Percentiles rank a stretch among this genome's conserved stretches.
These are phyloP conservation scores for Pugionium dolabratum DNA, from an alignment of 345 rosid species.

Conservation along the genomic window DNA sequence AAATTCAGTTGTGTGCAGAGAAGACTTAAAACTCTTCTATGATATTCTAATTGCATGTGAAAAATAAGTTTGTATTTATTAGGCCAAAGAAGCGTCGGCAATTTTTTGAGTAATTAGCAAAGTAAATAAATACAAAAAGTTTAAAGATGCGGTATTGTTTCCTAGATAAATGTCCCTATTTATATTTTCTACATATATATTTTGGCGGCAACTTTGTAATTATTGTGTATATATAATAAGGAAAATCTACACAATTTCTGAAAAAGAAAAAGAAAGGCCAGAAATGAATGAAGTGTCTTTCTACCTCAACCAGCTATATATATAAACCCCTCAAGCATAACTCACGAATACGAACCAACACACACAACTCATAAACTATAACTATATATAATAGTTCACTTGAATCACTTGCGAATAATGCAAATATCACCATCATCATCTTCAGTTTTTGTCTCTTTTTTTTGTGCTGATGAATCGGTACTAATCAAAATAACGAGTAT, in stretches of 20 bases:
- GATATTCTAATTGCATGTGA: background rate
- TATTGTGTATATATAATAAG: background rate
- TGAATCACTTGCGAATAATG: conserved; percentile 36
- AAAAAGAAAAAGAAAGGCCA: conserved; percentile 24
- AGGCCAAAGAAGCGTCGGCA: conserved; percentile 23
- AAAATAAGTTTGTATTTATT: conserved; percentile 14
- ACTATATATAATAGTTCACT: background rate
- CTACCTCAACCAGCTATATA: conserved; percentile 39
- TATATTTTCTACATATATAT: background rate
- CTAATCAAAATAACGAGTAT: conserved; percentile 25
- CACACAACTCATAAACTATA: conserved; percentile 16
- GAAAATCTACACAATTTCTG: background rate
- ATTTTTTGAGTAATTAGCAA: background rate
- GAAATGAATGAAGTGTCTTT: conserved; percentile 27
- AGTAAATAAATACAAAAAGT: background rate
- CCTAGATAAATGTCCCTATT: no score
- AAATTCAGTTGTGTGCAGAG: background rate
- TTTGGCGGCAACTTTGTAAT: conserved; percentile 25
- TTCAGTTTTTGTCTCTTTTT: conserved; percentile 12
- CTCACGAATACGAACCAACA: conserved; percentile 30
- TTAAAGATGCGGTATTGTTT: background rate
- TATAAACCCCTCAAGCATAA: conserved; percentile 35
- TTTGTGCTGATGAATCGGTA: conserved; percentile 24
- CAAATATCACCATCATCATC: conserved; percentile 30
- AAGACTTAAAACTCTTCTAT: background rate